These are phyloP conservation scores for Nicotiana attenuata DNA, from an alignment of 257 asterid genomes.

Conservation along the genomic window DNA sequence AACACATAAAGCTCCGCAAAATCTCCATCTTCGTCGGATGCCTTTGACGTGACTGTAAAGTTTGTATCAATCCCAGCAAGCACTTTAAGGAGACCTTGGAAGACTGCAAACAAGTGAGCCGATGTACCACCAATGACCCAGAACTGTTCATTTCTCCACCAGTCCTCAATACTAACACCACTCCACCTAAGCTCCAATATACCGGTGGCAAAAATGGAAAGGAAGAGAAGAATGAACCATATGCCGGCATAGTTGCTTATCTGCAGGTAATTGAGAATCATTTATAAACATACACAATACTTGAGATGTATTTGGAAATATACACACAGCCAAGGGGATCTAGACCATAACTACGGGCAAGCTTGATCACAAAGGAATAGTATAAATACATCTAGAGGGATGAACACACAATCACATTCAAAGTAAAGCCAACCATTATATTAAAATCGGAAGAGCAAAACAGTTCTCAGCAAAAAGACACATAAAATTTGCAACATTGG, in stretches of 20 bases:
- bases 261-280: constrained; percentile 34
- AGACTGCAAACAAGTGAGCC: constrained; percentile 85
- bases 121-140: constrained; percentile 99
- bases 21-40: constrained; percentile 75
- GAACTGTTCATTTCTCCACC: constrained; percentile 98
- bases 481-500: not conserved
- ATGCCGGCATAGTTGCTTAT: constrained; percentile 84
- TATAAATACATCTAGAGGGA: not conserved
- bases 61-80: constrained; percentile 87
- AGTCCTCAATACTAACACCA: constrained; percentile 75
- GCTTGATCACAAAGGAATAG: not conserved
- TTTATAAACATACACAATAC: not conserved
- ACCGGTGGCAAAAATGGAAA: constrained; percentile 74
- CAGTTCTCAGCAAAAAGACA: not conserved
- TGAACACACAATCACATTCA: not conserved
- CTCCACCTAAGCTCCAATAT: constrained; percentile 89
- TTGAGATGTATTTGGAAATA: not conserved
- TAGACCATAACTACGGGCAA: not conserved
- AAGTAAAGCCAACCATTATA: not conserved
- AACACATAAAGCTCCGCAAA: constrained; percentile 70
- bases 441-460: not conserved
- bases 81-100: constrained; percentile 90
- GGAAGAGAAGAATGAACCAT: constrained; percentile 81
- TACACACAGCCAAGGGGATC: not conserved
- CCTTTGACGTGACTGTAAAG: constrained; percentile 86